A percentile compares a stretch with the other conserved stretches of the same genome.
Evolutionary conservation across 495 filamentous ascomycete species (phyloP).

Genomic region (Penicillium robsamsonii): DNA sequence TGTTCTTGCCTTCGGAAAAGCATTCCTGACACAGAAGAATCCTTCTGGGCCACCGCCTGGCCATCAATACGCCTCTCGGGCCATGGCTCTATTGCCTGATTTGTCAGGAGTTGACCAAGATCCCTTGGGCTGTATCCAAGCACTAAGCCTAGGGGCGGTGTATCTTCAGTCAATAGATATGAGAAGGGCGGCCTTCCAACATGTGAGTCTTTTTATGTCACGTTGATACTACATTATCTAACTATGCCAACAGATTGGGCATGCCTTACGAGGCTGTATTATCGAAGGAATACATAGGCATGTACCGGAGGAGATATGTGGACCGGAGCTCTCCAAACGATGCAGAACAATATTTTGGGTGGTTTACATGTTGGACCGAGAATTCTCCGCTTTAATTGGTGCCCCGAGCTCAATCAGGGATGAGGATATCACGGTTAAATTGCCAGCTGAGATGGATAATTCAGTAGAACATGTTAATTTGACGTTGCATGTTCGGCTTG

Average conservation of each 20-base stretch:
- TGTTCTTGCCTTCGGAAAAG: conserved; percentile 42
- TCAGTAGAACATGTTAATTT: conserved; percentile 30
- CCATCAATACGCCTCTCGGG: conserved; percentile 35
- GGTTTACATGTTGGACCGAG: conserved; percentile 40
- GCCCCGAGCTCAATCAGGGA: conserved; percentile 37
- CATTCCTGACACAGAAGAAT: conserved; percentile 31
- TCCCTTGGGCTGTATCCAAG: conserved; percentile 34
- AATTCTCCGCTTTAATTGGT: conserved; percentile 37
- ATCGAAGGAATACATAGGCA: conserved; percentile 39
- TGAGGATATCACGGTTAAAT: conserved; percentile 37
- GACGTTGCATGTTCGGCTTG: conserved; percentile 32
- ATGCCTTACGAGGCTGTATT: conserved; percentile 37
- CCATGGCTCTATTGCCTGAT: conserved; percentile 40
- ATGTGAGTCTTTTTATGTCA: conserved; percentile 20
- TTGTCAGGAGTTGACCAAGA: conserved; percentile 35
- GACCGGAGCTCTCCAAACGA: conserved; percentile 27
- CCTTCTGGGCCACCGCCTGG: conserved; percentile 36
- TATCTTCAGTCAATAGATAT: conserved; percentile 42
- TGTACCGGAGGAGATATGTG: conserved; percentile 27
- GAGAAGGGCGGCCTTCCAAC: conserved; percentile 35
- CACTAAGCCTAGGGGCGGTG: conserved; percentile 33
- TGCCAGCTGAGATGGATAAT: conserved; percentile 28
- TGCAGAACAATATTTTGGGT: conserved; percentile 41
- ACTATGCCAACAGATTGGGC: conserved; percentile 27
- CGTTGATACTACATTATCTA: background rate